These are phyloP conservation scores for Gracilaria gracilis DNA, from an alignment of 23 red algal species.

Conservation along the genomic window DNA sequence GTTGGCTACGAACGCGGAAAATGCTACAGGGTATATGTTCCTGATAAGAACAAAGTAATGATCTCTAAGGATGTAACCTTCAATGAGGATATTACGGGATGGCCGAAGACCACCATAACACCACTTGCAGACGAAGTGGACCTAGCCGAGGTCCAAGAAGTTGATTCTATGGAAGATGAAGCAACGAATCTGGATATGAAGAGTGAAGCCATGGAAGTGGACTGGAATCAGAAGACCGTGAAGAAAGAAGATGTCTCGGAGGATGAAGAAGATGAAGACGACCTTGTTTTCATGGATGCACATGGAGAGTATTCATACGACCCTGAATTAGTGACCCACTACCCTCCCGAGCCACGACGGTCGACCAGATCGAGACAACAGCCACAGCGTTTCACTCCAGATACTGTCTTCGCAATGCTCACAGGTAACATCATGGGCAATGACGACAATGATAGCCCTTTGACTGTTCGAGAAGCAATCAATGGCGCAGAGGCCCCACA, in stretches of 20 bases:
- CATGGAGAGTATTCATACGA: no score
- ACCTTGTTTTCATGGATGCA: not conserved
- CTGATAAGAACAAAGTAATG: not conserved
- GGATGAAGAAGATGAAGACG: not conserved
- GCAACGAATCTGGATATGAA: not conserved
- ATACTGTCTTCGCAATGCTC: not conserved
- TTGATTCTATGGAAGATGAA: not conserved
- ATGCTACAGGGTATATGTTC: constrained; percentile 26
- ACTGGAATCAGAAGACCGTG: not conserved
- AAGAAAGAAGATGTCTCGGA: not conserved
- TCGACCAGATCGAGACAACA: not conserved
- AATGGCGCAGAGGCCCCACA: not conserved
- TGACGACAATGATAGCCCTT: not conserved
- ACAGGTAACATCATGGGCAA: not conserved
- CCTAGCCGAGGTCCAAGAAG: not conserved
- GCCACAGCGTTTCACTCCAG: not conserved
- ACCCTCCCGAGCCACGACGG: not conserved
- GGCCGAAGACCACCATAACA: not conserved
- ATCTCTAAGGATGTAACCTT: not conserved
- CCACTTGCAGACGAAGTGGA: not conserved
- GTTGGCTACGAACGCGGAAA: not conserved
- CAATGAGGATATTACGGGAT: not conserved
- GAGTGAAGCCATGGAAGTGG: not conserved
- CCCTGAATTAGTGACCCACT: not conserved
- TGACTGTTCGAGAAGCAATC: not conserved